These are phyloP conservation scores for Colletotrichum echinochloae DNA, from an alignment of 2,329 filamentous ascomycete species.

Conservation along the genomic window DNA sequence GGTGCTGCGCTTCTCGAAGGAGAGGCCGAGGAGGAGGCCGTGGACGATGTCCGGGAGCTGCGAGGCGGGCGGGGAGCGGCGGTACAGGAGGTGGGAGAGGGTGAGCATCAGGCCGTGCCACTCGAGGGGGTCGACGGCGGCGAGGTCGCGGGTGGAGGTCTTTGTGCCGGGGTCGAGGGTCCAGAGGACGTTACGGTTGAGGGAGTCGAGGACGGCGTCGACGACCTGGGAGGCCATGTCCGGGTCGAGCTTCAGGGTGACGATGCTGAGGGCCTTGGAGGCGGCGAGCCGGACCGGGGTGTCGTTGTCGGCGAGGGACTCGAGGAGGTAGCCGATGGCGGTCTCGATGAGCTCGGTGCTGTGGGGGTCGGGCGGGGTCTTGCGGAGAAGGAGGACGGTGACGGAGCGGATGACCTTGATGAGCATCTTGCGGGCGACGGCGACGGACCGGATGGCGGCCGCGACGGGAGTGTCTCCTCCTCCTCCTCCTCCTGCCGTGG, in stretches of 20 bases:
- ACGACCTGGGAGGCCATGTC: constrained; percentile 90
- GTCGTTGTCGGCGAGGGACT: constrained; percentile 84
- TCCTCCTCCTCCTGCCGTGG: constrained; percentile 41
- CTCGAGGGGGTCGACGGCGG: constrained; percentile 81
- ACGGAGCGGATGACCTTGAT: constrained; percentile 88
- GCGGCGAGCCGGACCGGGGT: constrained; percentile 91
- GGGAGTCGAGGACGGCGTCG: constrained; percentile 83
- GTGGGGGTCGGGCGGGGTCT: constrained; percentile 53
- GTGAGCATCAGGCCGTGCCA: constrained; percentile 96
- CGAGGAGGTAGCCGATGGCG: constrained; percentile 84
- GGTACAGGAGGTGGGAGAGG: constrained; percentile 86
- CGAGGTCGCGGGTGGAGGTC: constrained; percentile 67
- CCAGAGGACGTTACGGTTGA: constrained; percentile 69
- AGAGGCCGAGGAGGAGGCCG: constrained; percentile 81
- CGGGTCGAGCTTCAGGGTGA: constrained; percentile 81
- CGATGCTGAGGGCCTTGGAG: constrained; percentile 90
- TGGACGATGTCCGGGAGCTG: constrained; percentile 81
- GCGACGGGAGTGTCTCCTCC: constrained; percentile 58
- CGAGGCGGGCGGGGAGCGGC: constrained; percentile 78
- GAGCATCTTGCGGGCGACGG: constrained; percentile 82
- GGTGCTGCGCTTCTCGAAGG: constrained; percentile 88
- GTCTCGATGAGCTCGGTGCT: constrained; percentile 76
- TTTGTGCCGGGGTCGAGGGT: constrained; percentile 53
- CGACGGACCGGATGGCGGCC: constrained; percentile 73
- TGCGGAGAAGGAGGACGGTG: constrained; percentile 73